Percentiles rank a stretch among this genome's conserved stretches.
These are phyloP conservation scores for Suhomyces sp. DNA, from an alignment of 805 yeast genomes.

Conservation along the genomic window DNA sequence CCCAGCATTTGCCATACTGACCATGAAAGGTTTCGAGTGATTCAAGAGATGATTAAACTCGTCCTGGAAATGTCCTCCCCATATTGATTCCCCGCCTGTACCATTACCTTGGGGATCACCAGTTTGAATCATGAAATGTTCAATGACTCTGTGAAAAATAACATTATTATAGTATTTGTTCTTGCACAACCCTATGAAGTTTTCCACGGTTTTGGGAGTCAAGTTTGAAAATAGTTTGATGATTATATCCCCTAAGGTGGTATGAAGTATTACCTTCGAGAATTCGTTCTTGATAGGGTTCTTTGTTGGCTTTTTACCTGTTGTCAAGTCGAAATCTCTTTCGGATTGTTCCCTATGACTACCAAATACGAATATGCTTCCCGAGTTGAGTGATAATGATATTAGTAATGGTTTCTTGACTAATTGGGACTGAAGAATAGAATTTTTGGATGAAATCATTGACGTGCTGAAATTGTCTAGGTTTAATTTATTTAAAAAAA, in stretches of 20 bases:
- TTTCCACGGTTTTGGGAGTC: conserved; percentile 44
- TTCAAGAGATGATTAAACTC: conserved; percentile 25
- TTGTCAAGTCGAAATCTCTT: conserved; percentile 11
- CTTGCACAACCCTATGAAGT: conserved; percentile 35
- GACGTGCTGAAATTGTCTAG: conserved; percentile 11
- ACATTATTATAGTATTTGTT: conserved; percentile 40
- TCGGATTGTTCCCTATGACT: background rate
- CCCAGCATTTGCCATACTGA: conserved; percentile 32
- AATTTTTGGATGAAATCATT: conserved; percentile 19
- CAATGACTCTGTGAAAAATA: conserved; percentile 27
- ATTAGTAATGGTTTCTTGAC: conserved; percentile 13
- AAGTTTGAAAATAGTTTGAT: conserved; percentile 31
- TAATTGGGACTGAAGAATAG: conserved; percentile 15
- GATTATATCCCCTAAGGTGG: conserved; percentile 44
- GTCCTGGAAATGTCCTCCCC: conserved; percentile 27
- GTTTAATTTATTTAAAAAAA: conserved; percentile 13
- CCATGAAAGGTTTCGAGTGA: conserved; percentile 31
- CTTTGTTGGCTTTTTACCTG: no score
- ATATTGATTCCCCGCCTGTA: conserved; percentile 27
- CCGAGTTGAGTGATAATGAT: conserved; percentile 11
- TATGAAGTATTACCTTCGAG: conserved; percentile 22
- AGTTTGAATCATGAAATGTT: conserved; percentile 26
- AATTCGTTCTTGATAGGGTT: background rate
- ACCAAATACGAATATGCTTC: conserved; percentile 13
- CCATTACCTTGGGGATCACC: conserved; percentile 26